These are phyloP conservation scores for Aegilops tauschii DNA, from an alignment of 176 grass and related monocot species.

Conservation along the genomic window DNA sequence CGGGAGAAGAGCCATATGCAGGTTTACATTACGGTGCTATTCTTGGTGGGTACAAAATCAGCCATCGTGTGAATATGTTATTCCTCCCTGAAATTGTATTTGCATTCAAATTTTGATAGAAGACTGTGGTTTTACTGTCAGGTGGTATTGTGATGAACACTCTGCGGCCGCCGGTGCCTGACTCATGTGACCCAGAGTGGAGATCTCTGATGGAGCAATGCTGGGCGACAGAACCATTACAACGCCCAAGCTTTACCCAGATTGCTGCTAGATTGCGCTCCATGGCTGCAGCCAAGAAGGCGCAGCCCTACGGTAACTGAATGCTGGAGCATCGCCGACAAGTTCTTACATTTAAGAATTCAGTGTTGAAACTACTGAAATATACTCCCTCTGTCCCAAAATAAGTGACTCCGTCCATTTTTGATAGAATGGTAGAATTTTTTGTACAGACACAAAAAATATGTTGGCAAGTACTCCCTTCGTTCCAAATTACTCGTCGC, in stretches of 20 bases:
- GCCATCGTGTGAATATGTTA: not conserved
- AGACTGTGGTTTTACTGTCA: constrained; percentile 23
- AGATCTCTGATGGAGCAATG: constrained; percentile 94
- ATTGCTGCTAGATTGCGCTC: constrained; percentile 62
- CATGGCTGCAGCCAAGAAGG: constrained; percentile 69
- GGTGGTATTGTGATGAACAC: constrained; percentile 94
- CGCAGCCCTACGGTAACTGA: constrained; percentile 28
- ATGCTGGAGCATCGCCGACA: too few relatives aligned
- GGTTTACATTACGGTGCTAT: constrained; percentile 92
- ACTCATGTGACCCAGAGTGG: constrained; percentile 81
- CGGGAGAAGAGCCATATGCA: constrained; percentile 90
- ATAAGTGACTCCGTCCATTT: too few relatives aligned
- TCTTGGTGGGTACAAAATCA: constrained; percentile 57
- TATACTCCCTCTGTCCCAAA: too few relatives aligned
- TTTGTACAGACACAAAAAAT: too few relatives aligned
- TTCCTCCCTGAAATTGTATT: not conserved
- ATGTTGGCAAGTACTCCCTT: too few relatives aligned
- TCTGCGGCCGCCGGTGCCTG: constrained; percentile 68
- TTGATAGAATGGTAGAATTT: too few relatives aligned
- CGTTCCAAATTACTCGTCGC: too few relatives aligned
- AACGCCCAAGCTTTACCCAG: constrained; percentile 74
- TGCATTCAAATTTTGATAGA: not conserved
- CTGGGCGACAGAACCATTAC: constrained; percentile 80
- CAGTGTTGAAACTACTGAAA: too few relatives aligned
- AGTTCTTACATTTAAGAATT: too few relatives aligned